phyloP scores from a whole-genome alignment of 495 filamentous ascomycete species.

The Hyaloscypha hepaticicola region DNA sequence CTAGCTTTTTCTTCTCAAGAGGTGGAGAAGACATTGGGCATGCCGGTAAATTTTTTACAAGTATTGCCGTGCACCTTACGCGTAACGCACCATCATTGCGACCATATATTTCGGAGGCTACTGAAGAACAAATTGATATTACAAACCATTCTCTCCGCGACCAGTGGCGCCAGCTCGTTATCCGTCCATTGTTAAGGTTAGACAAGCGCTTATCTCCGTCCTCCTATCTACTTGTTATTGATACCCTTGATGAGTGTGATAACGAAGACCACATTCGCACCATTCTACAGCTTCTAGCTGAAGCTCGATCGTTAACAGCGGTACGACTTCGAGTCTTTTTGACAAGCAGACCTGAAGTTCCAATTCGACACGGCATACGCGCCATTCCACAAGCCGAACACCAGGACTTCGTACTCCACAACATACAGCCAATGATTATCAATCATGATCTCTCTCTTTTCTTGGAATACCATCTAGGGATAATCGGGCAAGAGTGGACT shows the following conservation, averaged over 20 bases:
- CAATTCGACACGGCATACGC: neutral
- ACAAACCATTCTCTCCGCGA: slow-evolving; percentile 13
- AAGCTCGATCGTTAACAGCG: neutral
- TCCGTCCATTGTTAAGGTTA: slow-evolving; percentile 9
- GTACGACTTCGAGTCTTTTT: neutral
- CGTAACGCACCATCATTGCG: neutral
- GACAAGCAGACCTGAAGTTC: neutral
- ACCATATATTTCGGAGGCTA: neutral
- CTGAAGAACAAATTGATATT: neutral
- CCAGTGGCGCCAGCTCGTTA: slow-evolving; percentile 9
- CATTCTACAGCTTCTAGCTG: neutral
- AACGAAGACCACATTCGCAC: neutral
- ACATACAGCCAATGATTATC: neutral
- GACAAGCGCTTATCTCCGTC: neutral
- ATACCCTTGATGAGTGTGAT: slow-evolving; percentile 3
- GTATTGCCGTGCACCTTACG: neutral
- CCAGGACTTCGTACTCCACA: slow-evolving; percentile 2
- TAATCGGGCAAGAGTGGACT: neutral
- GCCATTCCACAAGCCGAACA: neutral
- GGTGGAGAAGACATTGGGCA: slow-evolving; percentile 1
- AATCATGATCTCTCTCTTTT: neutral
- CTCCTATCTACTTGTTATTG: slow-evolving; percentile 6
- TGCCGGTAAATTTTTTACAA: neutral
- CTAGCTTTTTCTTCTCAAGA: no score
- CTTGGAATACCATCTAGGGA: neutral